Conservation (phyloP, 2,329 filamentous ascomycete species). For the Aspergillus latus region DNA sequence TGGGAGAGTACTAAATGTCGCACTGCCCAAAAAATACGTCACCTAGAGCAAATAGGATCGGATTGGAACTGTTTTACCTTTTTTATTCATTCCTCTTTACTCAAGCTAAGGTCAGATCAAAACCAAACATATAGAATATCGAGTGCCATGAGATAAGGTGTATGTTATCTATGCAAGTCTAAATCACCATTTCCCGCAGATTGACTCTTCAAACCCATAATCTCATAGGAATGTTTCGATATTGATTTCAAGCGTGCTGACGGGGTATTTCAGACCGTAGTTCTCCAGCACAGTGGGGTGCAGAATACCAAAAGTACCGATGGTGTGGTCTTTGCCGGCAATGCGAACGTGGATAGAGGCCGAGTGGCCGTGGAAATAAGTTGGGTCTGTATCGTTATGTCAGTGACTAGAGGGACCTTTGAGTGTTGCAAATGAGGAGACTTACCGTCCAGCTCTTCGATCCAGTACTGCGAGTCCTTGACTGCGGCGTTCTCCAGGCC, state of each 20-base stretch:
- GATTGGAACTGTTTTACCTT: not conserved
- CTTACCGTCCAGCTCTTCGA: constrained; percentile 80
- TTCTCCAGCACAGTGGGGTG: constrained; percentile 92
- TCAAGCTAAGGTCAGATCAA: not conserved
- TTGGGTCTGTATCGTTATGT: constrained; percentile 58
- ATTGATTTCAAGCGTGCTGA: constrained; percentile 92
- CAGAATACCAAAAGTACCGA: constrained; percentile 90
- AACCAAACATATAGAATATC: not conserved
- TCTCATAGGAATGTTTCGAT: constrained; percentile 81
- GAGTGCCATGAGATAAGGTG: constrained; percentile 9
- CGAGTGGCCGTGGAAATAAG: constrained; percentile 87
- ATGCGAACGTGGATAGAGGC: constrained; percentile 79
- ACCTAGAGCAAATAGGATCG: too few species aligned
- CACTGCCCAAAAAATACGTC: too few species aligned
- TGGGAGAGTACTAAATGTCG: too few species aligned
- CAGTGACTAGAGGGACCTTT: not conserved
- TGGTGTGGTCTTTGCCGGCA: constrained; percentile 68
- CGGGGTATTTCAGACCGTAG: constrained; percentile 88
- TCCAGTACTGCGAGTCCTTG: constrained; percentile 77
- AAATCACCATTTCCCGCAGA: not conserved
- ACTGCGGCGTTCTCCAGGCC: constrained; percentile 61
- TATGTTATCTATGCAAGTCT: constrained; percentile 14
- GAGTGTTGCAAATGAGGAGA: constrained; percentile 10
- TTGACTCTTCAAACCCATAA: constrained; percentile 11
- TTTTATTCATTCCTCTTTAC: constrained; percentile 5